Evolutionary conservation across 192 early-diverging fungal species (phyloP).

Genomic region (Rhizophagus prolifer): DNA sequence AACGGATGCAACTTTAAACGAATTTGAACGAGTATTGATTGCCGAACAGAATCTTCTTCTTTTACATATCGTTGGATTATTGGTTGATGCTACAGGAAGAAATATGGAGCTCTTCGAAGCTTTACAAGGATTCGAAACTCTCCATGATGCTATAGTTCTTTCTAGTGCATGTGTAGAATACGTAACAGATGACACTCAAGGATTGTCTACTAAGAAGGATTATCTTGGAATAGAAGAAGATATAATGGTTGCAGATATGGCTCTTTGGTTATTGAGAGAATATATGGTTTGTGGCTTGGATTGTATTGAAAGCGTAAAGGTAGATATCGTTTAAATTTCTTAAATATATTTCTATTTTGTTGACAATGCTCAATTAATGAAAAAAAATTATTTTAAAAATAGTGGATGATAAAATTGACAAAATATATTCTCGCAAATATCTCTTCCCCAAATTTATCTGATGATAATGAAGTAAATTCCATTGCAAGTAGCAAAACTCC

Average conservation of each 20-base stretch:
- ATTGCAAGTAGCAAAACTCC: background rate
- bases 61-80: constrained; percentile 37
- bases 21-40: constrained; percentile 35
- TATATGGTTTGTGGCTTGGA: constrained; percentile 3
- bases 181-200: constrained; percentile 9
- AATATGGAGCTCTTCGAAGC: constrained; percentile 37
- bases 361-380: background rate
- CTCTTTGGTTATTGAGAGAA: constrained; percentile 41
- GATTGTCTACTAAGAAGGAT: background rate
- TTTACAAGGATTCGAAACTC: constrained; percentile 40
- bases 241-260: constrained; percentile 40
- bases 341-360: background rate
- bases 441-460: background rate
- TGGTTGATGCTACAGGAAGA: constrained; percentile 35
- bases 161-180: background rate
- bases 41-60: constrained; percentile 40
- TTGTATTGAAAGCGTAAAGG: background rate
- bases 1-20: constrained; percentile 1
- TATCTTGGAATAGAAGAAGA: constrained; percentile 35
- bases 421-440: constrained; percentile 38
- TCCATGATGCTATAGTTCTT: constrained; percentile 18
- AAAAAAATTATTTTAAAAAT: background rate
- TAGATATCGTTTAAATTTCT: background rate
- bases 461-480: background rate
- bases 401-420: constrained; percentile 36